These are phyloP conservation scores for Tetrahymena thermophila DNA, from an alignment of 73 alveolate genomes.

Conservation along the genomic window DNA sequence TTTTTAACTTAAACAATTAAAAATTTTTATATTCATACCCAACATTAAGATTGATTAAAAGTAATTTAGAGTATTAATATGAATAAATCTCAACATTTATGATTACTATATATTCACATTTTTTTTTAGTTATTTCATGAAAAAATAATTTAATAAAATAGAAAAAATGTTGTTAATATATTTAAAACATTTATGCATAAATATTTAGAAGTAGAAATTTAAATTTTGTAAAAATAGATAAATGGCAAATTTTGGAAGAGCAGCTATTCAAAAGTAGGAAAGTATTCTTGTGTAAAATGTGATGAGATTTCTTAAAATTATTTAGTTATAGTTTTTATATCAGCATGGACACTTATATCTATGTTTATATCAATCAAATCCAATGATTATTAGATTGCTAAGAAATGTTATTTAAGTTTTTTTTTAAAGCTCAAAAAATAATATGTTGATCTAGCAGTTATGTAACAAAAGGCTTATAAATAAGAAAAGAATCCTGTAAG, in stretches of 20 bases:
- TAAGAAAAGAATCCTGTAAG: background rate
- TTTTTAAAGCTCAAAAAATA: background rate
- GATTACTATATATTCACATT: no score
- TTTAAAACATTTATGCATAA: no score
- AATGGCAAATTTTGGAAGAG: background rate
- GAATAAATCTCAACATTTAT: no score
- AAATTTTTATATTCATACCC: no score
- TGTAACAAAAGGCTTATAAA: background rate
- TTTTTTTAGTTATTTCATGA: no score
- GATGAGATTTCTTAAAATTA: background rate
- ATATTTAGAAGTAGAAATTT: no score
- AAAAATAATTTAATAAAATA: no score
- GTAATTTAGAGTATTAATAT: no score
- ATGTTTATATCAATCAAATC: background rate
- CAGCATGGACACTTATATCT: constrained; percentile 9
- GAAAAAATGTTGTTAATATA: no score
- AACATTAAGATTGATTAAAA: no score
- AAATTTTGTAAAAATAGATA: background rate
- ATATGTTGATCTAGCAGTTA: background rate
- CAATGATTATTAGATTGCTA: background rate
- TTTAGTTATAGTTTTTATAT: background rate
- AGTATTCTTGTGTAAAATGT: constrained; percentile 9
- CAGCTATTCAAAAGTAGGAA: background rate
- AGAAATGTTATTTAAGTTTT: background rate
- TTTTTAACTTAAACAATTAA: no score